These are phyloP conservation scores for Danielia oregonensis DNA, from an alignment of 805 yeast genomes.

Conservation along the genomic window DNA sequence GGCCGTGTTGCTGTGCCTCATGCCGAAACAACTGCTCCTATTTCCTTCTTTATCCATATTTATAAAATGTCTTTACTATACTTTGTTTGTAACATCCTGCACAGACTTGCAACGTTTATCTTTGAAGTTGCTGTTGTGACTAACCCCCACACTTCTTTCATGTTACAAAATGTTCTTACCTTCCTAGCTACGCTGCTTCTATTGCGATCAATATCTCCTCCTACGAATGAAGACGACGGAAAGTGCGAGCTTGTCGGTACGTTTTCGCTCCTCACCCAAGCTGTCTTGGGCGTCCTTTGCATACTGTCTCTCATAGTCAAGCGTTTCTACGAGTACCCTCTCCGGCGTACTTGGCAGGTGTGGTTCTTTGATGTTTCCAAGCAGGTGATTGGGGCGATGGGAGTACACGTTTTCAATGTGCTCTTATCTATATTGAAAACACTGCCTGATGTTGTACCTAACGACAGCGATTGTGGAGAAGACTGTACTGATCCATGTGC, in stretches of 20 bases:
- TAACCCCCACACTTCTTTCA: no score
- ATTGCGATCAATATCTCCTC: background rate
- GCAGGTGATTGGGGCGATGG: slow-evolving; percentile 83
- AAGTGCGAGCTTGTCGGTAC: slow-evolving; percentile 67
- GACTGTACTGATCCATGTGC: slow-evolving; percentile 66
- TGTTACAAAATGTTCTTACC: no score
- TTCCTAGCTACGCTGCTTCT: background rate
- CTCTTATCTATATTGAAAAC: slow-evolving; percentile 61
- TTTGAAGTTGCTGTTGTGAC: no score
- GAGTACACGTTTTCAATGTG: slow-evolving; percentile 77
- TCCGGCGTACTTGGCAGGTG: slow-evolving; percentile 77
- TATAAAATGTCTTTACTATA: no score
- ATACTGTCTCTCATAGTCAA: slow-evolving; percentile 70
- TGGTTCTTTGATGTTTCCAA: slow-evolving; percentile 91
- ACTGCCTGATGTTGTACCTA: slow-evolving; percentile 5
- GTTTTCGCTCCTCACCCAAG: slow-evolving; percentile 76
- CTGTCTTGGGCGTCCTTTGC: slow-evolving; percentile 71
- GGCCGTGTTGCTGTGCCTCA: slow-evolving; percentile 1
- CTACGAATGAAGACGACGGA: slow-evolving; percentile 18
- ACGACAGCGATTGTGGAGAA: slow-evolving; percentile 15
- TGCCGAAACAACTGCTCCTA: no score
- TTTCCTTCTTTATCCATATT: no score
- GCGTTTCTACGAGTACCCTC: slow-evolving; percentile 74
- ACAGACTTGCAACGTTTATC: no score
- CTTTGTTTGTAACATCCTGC: no score